phyloP scores from a whole-genome alignment of 345 rosid species.

The Gynandropsis gynandra region DNA sequence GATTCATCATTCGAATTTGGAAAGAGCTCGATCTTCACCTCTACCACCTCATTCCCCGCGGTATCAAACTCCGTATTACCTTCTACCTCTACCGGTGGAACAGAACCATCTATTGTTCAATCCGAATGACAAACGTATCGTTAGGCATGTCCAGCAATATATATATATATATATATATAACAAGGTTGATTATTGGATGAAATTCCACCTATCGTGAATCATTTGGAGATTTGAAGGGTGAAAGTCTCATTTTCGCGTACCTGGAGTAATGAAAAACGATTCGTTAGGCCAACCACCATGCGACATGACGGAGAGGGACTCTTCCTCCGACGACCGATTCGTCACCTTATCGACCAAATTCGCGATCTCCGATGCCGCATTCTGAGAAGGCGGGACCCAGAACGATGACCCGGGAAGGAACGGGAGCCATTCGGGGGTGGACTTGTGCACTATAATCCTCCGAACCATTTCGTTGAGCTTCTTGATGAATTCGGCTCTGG shows the following conservation, averaged over 20 bases:
- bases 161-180: no score
- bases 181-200: not conserved
- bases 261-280: constrained; percentile 27
- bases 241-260: constrained; percentile 1
- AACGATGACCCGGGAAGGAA: constrained; percentile 43
- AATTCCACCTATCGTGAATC: not conserved
- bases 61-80: constrained; percentile 15
- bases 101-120: constrained; percentile 7
- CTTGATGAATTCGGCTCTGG: constrained; percentile 23
- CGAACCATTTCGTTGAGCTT: constrained; percentile 35
- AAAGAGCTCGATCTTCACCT: constrained; percentile 23
- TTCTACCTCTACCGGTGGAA: constrained; percentile 18
- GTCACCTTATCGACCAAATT: constrained; percentile 24
- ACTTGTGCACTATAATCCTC: constrained; percentile 30
- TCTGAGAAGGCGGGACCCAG: constrained; percentile 37
- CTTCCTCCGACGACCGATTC: constrained; percentile 31
- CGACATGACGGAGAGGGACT: constrained; percentile 28
- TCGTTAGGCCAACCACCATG: constrained; percentile 42
- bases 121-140: not conserved
- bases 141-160: not conserved
- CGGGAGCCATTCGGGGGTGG: constrained; percentile 47
- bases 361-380: constrained; percentile 15
- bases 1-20: constrained; percentile 18
- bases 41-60: constrained; percentile 23
- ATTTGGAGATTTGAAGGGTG: not conserved